Evolutionary conservation across 306 rosid genomes (phyloP).

Genomic region (Elaeagnus macrophylla): DNA sequence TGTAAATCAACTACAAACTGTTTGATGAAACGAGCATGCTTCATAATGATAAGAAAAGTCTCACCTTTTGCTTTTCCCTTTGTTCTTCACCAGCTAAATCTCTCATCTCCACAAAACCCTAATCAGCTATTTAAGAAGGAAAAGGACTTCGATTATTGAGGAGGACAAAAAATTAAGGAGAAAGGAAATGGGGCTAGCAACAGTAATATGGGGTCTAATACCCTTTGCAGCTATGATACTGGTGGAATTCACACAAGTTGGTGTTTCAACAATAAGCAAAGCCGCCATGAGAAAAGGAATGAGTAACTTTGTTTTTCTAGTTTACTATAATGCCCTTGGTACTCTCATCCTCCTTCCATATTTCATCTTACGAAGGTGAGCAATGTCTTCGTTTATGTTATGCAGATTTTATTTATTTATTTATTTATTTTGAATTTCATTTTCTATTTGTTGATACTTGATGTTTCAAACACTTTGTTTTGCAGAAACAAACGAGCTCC

Average conservation of each 20-base stretch:
- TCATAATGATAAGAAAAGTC: no score
- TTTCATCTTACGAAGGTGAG: constrained; percentile 23
- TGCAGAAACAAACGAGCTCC: constrained; percentile 29
- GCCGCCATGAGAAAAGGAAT: constrained; percentile 33
- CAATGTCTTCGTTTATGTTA: background rate
- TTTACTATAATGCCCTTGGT: constrained; percentile 34
- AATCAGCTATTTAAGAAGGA: no score
- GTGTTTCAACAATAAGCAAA: constrained; percentile 25
- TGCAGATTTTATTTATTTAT: background rate
- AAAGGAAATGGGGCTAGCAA: background rate
- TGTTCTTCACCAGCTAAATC: no score
- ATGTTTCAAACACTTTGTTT: background rate
- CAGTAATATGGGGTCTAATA: background rate
- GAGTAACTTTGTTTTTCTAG: constrained; percentile 26
- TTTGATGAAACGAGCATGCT: no score
- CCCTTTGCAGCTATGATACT: constrained; percentile 30
- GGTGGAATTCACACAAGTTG: constrained; percentile 26
- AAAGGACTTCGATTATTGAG: background rate
- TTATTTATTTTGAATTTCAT: no score
- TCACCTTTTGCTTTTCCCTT: no score
- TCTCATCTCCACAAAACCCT: no score
- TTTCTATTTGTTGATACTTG: no score
- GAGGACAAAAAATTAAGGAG: background rate
- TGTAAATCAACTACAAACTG: no score
- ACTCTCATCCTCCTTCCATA: constrained; percentile 25